These are phyloP conservation scores for Pythium oligandrum DNA, from an alignment of 352 stramenopile species.

Conservation along the genomic window DNA sequence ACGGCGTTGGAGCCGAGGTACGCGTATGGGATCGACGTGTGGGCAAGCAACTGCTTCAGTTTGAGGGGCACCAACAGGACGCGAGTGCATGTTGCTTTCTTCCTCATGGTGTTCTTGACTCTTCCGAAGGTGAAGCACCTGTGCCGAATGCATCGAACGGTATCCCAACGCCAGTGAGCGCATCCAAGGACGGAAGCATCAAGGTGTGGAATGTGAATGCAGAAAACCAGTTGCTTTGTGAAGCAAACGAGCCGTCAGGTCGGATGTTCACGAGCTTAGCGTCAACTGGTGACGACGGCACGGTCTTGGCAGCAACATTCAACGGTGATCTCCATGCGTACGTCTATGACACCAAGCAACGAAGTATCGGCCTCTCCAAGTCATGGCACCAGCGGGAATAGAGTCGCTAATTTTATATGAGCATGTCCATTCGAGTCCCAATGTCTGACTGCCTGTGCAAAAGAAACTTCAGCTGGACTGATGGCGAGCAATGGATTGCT, in stretches of 20 bases:
- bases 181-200: conserved; percentile 76
- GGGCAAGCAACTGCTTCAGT: conserved; percentile 48
- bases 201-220: conserved; percentile 58
- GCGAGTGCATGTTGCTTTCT: conserved; percentile 73
- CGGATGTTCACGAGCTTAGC: conserved; percentile 69
- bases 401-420: too few relatives aligned
- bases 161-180: conserved; percentile 42
- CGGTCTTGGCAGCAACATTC: conserved; percentile 13
- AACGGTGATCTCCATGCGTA: conserved; percentile 11
- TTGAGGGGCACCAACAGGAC: conserved; percentile 70
- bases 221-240: conserved; percentile 22
- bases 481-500: conserved; percentile 13
- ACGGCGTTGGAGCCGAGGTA: conserved; percentile 68
- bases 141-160: conserved; percentile 1
- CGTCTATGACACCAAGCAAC: too few relatives aligned
- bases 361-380: too few relatives aligned
- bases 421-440: too few relatives aligned
- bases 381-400: too few relatives aligned
- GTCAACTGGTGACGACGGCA: conserved; percentile 17
- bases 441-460: too few relatives aligned
- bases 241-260: conserved; percentile 36
- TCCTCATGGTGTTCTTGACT: background rate
- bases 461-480: too few relatives aligned
- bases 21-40: conserved; percentile 78
- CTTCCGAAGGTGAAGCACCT: background rate